Percentiles rank a stretch among this genome's conserved stretches.
phyloP scores from a whole-genome alignment of 2,329 filamentous ascomycete genomes.

The Huntiella omanensis region DNA sequence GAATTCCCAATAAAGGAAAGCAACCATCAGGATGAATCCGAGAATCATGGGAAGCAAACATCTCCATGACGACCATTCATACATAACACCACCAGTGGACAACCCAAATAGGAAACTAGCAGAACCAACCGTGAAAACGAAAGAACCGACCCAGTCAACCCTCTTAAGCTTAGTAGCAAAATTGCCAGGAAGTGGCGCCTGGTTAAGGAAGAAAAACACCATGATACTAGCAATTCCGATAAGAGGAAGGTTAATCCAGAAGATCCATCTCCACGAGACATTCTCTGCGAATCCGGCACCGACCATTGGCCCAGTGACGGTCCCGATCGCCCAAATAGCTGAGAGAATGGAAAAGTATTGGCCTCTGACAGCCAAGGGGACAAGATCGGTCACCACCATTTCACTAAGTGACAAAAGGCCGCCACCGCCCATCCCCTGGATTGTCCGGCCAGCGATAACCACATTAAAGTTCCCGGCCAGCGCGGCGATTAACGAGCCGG shows the following conservation, averaged over 20 bases:
- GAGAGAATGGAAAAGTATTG: constrained; percentile 22
- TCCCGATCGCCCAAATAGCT: constrained; percentile 36
- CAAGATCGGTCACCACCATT: constrained; percentile 21
- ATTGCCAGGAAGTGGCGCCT: constrained; percentile 13
- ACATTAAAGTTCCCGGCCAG: constrained; percentile 16
- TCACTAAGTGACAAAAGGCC: constrained; percentile 19
- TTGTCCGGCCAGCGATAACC: constrained; percentile 18
- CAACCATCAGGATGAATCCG: constrained; percentile 30
- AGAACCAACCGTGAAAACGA: constrained; percentile 39
- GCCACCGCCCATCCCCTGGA: constrained; percentile 21
- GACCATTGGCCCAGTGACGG: constrained; percentile 18
- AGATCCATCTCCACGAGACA: constrained; percentile 19
- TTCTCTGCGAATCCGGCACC: constrained; percentile 15
- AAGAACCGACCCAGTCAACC: constrained; percentile 44
- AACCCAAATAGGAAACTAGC: constrained; percentile 30
- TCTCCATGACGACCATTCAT: constrained; percentile 41
- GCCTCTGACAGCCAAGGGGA: constrained; percentile 23
- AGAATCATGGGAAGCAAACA: constrained; percentile 43
- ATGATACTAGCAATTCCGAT: constrained; percentile 15
- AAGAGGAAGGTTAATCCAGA: constrained; percentile 20
- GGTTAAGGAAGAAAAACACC: constrained; percentile 15
- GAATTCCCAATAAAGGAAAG: constrained; percentile 36
- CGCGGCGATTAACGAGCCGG: constrained; percentile 24
- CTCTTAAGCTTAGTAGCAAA: constrained; percentile 12
- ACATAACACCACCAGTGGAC: constrained; percentile 41